Percentiles rank a stretch among this genome's conserved stretches.
Evolutionary conservation across 495 filamentous ascomycete genomes (phyloP).

Genomic region (Lasiosphaeria hispida): DNA sequence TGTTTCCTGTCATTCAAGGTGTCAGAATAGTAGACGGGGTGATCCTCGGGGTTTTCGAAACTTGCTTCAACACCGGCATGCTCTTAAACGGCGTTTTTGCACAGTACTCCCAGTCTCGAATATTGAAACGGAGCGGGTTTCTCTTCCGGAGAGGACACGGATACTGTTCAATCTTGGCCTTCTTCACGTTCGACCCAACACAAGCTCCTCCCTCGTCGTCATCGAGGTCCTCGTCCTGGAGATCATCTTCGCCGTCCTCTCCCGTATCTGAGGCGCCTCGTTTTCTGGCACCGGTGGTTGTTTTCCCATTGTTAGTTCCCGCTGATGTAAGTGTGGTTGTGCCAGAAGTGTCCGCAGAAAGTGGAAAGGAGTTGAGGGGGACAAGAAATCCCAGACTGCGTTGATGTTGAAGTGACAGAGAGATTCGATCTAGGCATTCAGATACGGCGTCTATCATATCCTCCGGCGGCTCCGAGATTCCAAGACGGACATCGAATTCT

Average conservation of each 20-base stretch:
- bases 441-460: constrained; percentile 6
- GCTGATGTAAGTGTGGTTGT: background rate
- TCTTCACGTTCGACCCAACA: background rate
- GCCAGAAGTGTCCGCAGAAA: background rate
- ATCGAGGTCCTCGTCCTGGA: background rate
- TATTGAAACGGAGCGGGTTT: constrained; percentile 1
- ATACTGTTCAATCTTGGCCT: constrained; percentile 1
- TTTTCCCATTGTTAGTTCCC: background rate
- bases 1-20: background rate
- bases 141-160: constrained; percentile 7
- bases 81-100: constrained; percentile 4
- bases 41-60: background rate
- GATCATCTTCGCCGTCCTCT: background rate
- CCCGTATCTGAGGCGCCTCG: background rate
- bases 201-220: background rate
- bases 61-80: constrained; percentile 5
- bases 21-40: background rate
- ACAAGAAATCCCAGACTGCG: background rate
- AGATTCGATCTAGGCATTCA: background rate
- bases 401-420: background rate
- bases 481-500: constrained; percentile 1
- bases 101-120: constrained; percentile 7
- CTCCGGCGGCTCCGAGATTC: constrained; percentile 2
- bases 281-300: background rate
- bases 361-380: background rate